These are phyloP conservation scores for Elongisporangium undulatum DNA, from an alignment of 352 stramenopile genomes.

Conservation along the genomic window DNA sequence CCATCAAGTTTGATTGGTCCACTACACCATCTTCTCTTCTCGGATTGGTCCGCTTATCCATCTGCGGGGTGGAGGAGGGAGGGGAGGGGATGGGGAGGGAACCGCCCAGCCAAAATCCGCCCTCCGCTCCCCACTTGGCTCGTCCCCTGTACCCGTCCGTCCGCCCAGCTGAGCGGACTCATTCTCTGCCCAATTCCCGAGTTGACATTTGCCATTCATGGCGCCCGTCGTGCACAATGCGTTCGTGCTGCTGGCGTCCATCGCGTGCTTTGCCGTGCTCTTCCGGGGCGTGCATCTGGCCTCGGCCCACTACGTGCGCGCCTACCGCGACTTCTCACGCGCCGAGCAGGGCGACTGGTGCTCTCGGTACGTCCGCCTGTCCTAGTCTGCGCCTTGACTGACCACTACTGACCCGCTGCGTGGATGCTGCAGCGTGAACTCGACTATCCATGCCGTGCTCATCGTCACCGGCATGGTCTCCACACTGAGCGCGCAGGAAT, in stretches of 20 bases:
- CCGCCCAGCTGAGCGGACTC: no score
- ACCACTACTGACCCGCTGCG: constrained; percentile 2
- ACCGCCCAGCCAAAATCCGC: background rate
- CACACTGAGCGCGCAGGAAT: constrained; percentile 51
- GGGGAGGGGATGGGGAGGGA: background rate
- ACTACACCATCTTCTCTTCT: background rate
- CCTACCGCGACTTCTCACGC: constrained; percentile 67
- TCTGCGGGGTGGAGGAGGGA: background rate
- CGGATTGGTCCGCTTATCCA: background rate
- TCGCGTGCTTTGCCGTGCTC: constrained; percentile 50
- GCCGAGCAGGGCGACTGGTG: constrained; percentile 77
- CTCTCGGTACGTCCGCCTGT: constrained; percentile 45
- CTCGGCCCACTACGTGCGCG: constrained; percentile 46
- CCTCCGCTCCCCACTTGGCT: background rate
- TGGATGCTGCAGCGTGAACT: constrained; percentile 54
- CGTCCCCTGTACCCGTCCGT: background rate
- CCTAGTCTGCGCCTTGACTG: background rate
- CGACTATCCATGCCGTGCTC: constrained; percentile 66
- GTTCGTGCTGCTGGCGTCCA: constrained; percentile 44
- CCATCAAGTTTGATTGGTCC: background rate
- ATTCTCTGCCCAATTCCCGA: background rate
- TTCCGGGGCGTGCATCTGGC: constrained; percentile 49
- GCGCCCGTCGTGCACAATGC: constrained; percentile 14
- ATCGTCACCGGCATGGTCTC: constrained; percentile 66
- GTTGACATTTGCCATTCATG: background rate